Evolutionary conservation across 176 grass and related monocot genomes (phyloP), one percentile per base, ranked within the genome.

Genomic region (Alopecurus myosuroides): DNA sequence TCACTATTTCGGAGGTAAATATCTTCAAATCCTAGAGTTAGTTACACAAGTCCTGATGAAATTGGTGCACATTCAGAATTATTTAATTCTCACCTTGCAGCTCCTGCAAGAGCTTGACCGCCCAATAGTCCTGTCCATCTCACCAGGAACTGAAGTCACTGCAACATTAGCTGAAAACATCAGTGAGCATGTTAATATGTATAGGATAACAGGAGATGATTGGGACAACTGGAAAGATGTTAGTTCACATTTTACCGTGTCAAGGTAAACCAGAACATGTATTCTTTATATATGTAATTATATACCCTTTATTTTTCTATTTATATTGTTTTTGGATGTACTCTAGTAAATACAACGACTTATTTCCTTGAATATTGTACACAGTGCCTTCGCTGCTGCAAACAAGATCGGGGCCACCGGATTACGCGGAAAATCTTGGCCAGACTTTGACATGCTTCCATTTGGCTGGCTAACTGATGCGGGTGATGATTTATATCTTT

Each of bases 401-500:
- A 91, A 91, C 63, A 93, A 90, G 82, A 93, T 93, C 23, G 95
- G 95, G 60, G 87, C 95, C 80, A 66, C 46, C 14, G 95, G 95
- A 34, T 89, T 93, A 53, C 91, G 55, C 29, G 92, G 95, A 86
- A 93, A 85, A 70, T 98, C 95, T 45, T 98, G 95, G 92, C 95
- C 95, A 49, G 92, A 98, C 80, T 95, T 98, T 48, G 95, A 95
- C 77, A 98, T 98, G 95, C 90, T 98, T 45, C 95, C 95, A 36
- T 90, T 98, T 86, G 95, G 95, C 40, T 95, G 92, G 95, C 76
- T 98, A 82, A 93, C 92, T 48, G 87, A 95, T 82, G 57, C 89
- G 46, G 35, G 95, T 98, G 92, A 85, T 73, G 22, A 57, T 49
- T 85, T 77, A 18, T 23, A 72, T 1, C 12, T 65, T 82, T 74